Base-by-base conservation (phyloP, 2,329 filamentous ascomycete genomes). In the Lachnellula arida region DNA sequence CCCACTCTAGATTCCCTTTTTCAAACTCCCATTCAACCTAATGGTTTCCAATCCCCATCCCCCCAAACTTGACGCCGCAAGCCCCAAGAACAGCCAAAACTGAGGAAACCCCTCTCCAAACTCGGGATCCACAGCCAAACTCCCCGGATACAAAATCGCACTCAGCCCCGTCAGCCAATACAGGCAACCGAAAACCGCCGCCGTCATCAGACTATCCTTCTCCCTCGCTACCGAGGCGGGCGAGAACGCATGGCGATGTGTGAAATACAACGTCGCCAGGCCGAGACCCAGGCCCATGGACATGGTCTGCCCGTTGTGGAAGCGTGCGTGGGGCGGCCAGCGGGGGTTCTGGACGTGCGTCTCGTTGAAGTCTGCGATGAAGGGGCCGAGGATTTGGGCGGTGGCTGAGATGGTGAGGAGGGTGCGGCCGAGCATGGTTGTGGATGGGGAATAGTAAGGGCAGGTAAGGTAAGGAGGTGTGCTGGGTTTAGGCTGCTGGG, bases 241-340 rank as follows among this genome's bases (percentile, higher is more conserved):
- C 1, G 47, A 40, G 14, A 19, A 25, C 0, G 49, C 28, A 7
- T 61, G 62, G 22, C 66, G 62, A 55, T 63, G 73, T 5, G 68
- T 62, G 51, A 71, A 74, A 60, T 73, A 78, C 0, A 74, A 55
- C 8, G 70, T 73, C 1, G 67, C 53, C 5, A 71, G 51, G n/a
- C 72, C 71, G 9, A 78, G 69, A 11, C 70, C 54, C 0, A 76
- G 60, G 0, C 76, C 76, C 49, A 76, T 72, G 1, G 71, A 71
- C 76, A 80, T 78, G 8, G 77, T 80, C 63, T 80, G 78, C 5
- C 75, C 76, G 60, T 79, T 79, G 68, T 80, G 77, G 68, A 79
- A 80, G 55, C 73, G 73, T 5, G 76, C 77, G 63, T 80, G 77
- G 0, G 76, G 75, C 1, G 76, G 73, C 77, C 77, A 80, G 51